Evolutionary conservation across 768 basidiomycete species (phyloP).

Genomic region (Lepiota brunneoincarnata): DNA sequence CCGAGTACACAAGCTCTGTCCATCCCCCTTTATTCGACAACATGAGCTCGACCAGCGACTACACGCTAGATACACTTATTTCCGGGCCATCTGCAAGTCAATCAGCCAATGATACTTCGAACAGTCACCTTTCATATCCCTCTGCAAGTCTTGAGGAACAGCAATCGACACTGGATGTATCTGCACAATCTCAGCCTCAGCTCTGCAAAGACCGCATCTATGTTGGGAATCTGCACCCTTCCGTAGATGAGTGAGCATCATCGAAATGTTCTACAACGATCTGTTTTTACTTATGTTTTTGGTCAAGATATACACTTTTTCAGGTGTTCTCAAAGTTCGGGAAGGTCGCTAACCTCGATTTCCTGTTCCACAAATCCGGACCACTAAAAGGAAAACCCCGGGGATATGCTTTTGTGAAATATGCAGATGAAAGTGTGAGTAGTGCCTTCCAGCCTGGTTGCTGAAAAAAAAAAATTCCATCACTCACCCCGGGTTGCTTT

Average conservation of each 20-base stretch:
- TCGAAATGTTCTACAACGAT: background rate
- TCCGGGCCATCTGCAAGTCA: conserved; percentile 1
- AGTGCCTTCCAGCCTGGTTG: conserved; percentile 14
- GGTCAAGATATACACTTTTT: conserved; percentile 77
- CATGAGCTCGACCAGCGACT: conserved; percentile 10
- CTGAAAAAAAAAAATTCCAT: conserved; percentile 5
- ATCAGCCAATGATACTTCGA: background rate
- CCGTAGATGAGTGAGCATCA: conserved; percentile 89
- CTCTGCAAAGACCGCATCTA: conserved; percentile 76
- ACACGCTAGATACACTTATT: conserved; percentile 8
- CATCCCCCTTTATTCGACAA: background rate
- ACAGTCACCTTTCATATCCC: conserved; percentile 9
- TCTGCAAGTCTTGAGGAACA: background rate
- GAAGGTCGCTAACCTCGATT: conserved; percentile 90
- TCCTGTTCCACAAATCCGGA: conserved; percentile 92
- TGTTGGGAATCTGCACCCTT: conserved; percentile 83
- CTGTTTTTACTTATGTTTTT: background rate
- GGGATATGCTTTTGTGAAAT: conserved; percentile 95
- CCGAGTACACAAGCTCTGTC: no score
- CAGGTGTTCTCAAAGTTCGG: conserved; percentile 92
- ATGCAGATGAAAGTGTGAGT: conserved; percentile 75
- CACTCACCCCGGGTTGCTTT: conserved; percentile 11
- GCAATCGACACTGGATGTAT: background rate
- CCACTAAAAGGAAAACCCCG: conserved; percentile 87
- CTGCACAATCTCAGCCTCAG: background rate